These are phyloP conservation scores for Fonsecaea pugnacius DNA, from an alignment of 2,329 filamentous ascomycete species.

Conservation along the genomic window DNA sequence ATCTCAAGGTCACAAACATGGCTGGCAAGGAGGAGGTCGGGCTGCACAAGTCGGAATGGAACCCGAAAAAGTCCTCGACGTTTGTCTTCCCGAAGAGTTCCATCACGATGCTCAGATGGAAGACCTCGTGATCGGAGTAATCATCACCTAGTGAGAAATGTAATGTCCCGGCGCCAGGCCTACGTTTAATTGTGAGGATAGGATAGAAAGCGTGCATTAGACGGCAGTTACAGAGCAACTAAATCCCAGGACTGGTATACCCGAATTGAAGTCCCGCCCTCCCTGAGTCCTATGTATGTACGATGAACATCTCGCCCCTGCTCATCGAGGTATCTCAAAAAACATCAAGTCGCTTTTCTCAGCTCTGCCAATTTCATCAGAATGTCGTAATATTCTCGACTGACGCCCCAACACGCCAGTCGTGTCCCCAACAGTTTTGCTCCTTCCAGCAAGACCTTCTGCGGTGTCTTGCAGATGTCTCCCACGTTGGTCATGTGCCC, in stretches of 20 bases:
- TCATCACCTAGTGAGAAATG: background rate
- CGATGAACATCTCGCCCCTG: background rate
- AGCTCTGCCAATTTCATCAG: conserved; percentile 43
- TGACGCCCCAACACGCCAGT: conserved; percentile 44
- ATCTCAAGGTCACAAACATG: conserved; percentile 64
- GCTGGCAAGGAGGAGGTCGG: conserved; percentile 66
- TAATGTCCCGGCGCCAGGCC: background rate
- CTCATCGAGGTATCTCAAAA: background rate
- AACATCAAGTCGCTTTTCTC: conserved; percentile 29
- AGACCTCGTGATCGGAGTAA: conserved; percentile 38
- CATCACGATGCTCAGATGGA: conserved; percentile 68
- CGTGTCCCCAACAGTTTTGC: conserved; percentile 32
- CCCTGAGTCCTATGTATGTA: background rate
- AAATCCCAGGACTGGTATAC: background rate
- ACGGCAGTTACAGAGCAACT: background rate
- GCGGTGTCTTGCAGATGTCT: conserved; percentile 42
- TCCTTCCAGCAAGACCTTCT: conserved; percentile 35
- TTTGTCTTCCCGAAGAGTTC: conserved; percentile 73
- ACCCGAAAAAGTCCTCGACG: conserved; percentile 52
- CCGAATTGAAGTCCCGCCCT: no score
- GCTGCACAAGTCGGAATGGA: conserved; percentile 66
- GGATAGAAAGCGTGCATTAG: background rate
- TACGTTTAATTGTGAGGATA: background rate
- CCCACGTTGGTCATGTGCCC: conserved; percentile 60
- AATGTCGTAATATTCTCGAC: conserved; percentile 42